phyloP scores from a whole-genome alignment of 2,329 filamentous ascomycete genomes.

The Lojkania enalia region DNA sequence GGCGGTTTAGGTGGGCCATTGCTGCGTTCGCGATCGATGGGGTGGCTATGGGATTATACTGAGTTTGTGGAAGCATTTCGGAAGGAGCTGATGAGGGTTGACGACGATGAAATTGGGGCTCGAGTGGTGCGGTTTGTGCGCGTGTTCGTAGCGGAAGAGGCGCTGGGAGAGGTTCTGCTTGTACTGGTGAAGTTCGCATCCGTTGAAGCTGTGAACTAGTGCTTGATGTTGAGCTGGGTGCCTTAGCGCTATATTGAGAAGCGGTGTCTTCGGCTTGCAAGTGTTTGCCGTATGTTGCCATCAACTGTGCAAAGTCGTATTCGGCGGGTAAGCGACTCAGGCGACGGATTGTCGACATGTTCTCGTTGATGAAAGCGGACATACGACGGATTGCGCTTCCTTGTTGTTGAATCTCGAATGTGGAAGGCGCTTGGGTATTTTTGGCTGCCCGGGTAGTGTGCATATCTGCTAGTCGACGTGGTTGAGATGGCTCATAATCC shows the following conservation, averaged over 20 bases:
- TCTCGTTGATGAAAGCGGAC: conserved; percentile 21
- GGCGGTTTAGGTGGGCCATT: conserved; percentile 13
- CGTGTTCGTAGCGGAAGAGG: background rate
- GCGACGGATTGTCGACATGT: conserved; percentile 23
- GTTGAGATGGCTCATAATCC: conserved; percentile 3
- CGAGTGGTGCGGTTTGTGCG: background rate
- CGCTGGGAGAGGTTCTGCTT: background rate
- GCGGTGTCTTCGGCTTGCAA: background rate
- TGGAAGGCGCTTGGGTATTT: conserved; percentile 14
- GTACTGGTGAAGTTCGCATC: background rate
- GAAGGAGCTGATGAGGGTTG: background rate
- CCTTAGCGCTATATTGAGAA: background rate
- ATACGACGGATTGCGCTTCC: conserved; percentile 18
- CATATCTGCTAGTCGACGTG: conserved; percentile 18
- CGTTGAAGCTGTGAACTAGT: background rate
- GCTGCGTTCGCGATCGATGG: conserved; percentile 14
- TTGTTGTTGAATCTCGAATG: conserved; percentile 21
- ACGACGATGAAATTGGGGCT: background rate
- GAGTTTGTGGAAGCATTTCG: background rate
- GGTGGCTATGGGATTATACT: background rate
- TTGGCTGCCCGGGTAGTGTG: conserved; percentile 18
- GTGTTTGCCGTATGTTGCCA: conserved; percentile 24
- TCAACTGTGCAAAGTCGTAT: conserved; percentile 22
- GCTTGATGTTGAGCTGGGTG: conserved; percentile 3
- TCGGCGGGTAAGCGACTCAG: conserved; percentile 19